Evolutionary conservation across 768 basidiomycete species (phyloP).

Genomic region (Hypsizygus marmoreus): DNA sequence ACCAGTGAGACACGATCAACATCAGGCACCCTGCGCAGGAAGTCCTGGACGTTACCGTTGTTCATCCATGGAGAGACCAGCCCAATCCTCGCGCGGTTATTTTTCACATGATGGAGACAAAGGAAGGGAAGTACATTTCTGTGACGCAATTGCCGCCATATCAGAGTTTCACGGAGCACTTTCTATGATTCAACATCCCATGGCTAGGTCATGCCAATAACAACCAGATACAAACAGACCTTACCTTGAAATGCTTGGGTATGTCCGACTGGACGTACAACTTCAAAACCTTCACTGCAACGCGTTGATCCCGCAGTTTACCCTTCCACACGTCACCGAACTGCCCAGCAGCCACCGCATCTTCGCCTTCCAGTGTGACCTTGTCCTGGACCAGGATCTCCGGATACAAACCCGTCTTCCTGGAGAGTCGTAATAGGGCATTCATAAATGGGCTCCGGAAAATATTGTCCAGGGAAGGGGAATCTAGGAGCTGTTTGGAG

Average conservation of each 20-base stretch:
- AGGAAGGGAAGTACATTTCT: slow-evolving; percentile 17
- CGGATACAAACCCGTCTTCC: slow-evolving; percentile 29
- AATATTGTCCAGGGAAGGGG: slow-evolving; percentile 3
- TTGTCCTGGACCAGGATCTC: slow-evolving; percentile 18
- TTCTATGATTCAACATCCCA: slow-evolving; percentile 4
- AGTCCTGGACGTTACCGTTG: slow-evolving; percentile 13
- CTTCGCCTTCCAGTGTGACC: slow-evolving; percentile 8
- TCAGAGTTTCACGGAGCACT: slow-evolving; percentile 14
- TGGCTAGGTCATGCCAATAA: not conserved
- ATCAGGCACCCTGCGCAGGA: slow-evolving; percentile 2
- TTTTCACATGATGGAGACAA: slow-evolving; percentile 12
- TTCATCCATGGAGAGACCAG: slow-evolving; percentile 19
- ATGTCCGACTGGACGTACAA: slow-evolving; percentile 13
- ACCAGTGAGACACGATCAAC: slow-evolving; percentile 14
- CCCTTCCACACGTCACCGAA: slow-evolving; percentile 34
- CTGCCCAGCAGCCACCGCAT: slow-evolving; percentile 25
- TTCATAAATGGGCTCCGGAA: slow-evolving; percentile 15
- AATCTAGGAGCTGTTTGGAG: slow-evolving; percentile 11
- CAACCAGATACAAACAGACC: not conserved
- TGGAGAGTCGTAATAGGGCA: slow-evolving; percentile 23
- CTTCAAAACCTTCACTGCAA: slow-evolving; percentile 33
- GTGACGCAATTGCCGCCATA: slow-evolving; percentile 17
- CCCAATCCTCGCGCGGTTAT: slow-evolving; percentile 12
- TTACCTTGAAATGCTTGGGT: slow-evolving; percentile 25
- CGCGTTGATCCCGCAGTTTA: slow-evolving; percentile 21